Conservation (phyloP, 2,329 filamentous ascomycete species). For the Penicillium verrucosum region DNA sequence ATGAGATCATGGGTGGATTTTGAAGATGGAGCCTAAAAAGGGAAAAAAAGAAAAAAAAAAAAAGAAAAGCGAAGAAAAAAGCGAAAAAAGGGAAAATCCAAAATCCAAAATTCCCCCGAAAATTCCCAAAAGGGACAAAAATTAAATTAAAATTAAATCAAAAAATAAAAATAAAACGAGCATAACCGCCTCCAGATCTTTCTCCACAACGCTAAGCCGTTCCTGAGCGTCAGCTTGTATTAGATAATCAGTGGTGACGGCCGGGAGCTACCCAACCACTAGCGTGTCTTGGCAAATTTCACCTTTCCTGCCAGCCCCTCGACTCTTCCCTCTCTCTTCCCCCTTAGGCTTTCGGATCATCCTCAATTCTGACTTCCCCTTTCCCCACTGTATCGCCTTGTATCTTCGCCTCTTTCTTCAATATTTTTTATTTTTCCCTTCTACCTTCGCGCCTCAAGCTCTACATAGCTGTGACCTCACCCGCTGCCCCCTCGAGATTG, state of each 20-base stretch:
- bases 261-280: conserved; percentile 26
- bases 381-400: conserved; percentile 5
- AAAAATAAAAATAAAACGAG: conserved; percentile 6
- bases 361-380: conserved; percentile 9
- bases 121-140: not conserved
- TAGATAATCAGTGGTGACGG: conserved; percentile 19
- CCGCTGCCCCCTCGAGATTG: conserved; percentile 3
- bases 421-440: conserved; percentile 5
- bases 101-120: not conserved
- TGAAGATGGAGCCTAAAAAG: not conserved
- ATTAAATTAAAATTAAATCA: conserved; percentile 1
- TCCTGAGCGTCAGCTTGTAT: conserved; percentile 17
- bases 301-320: conserved; percentile 29
- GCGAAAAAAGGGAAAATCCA: not conserved
- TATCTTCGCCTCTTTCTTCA: conserved; percentile 1
- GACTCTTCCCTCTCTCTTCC: conserved; percentile 22
- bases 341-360: conserved; percentile 17
- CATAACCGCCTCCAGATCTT: conserved; percentile 24
- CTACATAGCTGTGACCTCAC: conserved; percentile 6
- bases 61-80: not conserved
- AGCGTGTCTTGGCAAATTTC: conserved; percentile 26
- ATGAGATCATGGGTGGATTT: conserved; percentile 1
- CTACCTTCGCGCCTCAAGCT: conserved; percentile 8
- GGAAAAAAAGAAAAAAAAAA: not conserved
- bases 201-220: conserved; percentile 22